Percentiles rank a stretch among this genome's conserved stretches.
Conservation (phyloP, 2,329 filamentous ascomycete genomes). For the Fonsecaea erecta region DNA sequence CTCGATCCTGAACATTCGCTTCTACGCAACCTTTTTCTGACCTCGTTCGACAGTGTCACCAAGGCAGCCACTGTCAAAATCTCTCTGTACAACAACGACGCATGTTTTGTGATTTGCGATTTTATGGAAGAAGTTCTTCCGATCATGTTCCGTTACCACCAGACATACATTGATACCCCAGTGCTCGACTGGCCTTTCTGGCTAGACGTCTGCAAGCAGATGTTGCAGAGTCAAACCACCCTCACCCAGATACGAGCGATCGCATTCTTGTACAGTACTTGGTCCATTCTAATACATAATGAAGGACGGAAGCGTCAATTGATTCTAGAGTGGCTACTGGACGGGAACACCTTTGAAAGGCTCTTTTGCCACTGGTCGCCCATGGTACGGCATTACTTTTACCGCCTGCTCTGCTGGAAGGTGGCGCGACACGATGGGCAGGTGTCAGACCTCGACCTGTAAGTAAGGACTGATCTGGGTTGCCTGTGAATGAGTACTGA, state of each 20-base stretch:
- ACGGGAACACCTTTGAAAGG: constrained; percentile 74
- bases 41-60: constrained; percentile 73
- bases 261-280: constrained; percentile 78
- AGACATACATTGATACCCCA: constrained; percentile 52
- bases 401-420: constrained; percentile 88
- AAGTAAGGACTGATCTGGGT: constrained; percentile 47
- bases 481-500: constrained; percentile 16
- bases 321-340: constrained; percentile 75
- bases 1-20: constrained; percentile 57
- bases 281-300: constrained; percentile 72
- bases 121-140: constrained; percentile 81
- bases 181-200: constrained; percentile 82
- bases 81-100: constrained; percentile 78
- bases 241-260: constrained; percentile 87
- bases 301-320: constrained; percentile 70
- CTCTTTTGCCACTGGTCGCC: constrained; percentile 95
- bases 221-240: constrained; percentile 82
- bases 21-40: constrained; percentile 73
- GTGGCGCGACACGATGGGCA: constrained; percentile 76
- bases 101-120: constrained; percentile 89
- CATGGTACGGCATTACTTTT: constrained; percentile 92
- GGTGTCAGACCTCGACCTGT: constrained; percentile 69
- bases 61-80: constrained; percentile 75
- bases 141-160: constrained; percentile 65
- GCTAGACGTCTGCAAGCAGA: constrained; percentile 77